Conservation (phyloP, 2,329 filamentous ascomycete genomes). For the Periconia digitata region DNA sequence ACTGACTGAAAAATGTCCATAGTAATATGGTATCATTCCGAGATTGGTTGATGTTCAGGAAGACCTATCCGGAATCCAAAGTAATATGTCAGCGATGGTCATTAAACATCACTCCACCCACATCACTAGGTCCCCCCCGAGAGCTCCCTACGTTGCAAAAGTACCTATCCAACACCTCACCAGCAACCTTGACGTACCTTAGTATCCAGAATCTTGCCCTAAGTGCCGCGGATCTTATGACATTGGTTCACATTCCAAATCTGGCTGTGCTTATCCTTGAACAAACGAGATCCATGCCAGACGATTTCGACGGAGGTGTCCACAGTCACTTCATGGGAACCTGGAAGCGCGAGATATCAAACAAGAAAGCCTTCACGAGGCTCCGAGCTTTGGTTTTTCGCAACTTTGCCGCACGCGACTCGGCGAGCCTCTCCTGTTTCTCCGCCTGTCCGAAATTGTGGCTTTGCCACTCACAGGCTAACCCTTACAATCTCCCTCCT, state of each 20-base stretch:
- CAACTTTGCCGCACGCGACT: constrained; percentile 7
- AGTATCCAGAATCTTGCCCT: constrained; percentile 15
- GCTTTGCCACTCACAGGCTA: constrained; percentile 19
- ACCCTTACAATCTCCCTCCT: too few relatives aligned
- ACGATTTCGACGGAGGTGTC: not conserved
- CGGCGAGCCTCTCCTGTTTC: constrained; percentile 8
- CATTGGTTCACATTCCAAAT: constrained; percentile 16
- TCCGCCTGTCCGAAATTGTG: constrained; percentile 16
- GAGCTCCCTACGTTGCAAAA: constrained; percentile 16
- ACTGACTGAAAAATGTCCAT: not conserved
- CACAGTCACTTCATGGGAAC: constrained; percentile 11
- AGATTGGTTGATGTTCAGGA: constrained; percentile 18
- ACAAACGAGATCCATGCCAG: not conserved
- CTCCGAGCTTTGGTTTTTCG: constrained; percentile 19
- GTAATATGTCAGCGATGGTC: too few relatives aligned
- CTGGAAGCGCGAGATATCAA: constrained; percentile 22
- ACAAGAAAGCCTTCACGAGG: constrained; percentile 19
- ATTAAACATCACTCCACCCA: constrained; percentile 14
- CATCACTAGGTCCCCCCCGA: not conserved
- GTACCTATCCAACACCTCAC: constrained; percentile 15
- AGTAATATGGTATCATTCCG: constrained; percentile 20
- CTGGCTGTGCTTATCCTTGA: constrained; percentile 21
- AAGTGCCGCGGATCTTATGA: constrained; percentile 14
- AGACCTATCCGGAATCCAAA: constrained; percentile 20
- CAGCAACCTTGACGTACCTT: constrained; percentile 21